Evolutionary conservation across 1,284 basidiomycete genomes (phyloP).

Genomic region (Anthracocystis walkeri): DNA sequence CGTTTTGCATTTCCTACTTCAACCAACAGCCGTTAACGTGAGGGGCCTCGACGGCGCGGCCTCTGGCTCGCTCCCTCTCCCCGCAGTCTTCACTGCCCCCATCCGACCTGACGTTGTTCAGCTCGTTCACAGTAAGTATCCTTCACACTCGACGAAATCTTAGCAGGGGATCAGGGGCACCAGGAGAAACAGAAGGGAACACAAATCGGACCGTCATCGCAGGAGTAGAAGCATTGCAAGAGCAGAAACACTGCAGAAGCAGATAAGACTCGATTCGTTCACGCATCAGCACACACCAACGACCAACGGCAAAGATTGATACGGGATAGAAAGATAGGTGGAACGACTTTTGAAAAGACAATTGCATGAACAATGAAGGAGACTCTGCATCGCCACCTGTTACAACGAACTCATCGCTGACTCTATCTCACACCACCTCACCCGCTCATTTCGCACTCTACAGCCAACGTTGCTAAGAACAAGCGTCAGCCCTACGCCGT

Average conservation of each 20-base stretch:
- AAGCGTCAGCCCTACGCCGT: constrained; percentile 97
- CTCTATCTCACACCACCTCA: not conserved
- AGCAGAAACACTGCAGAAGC: too few species aligned
- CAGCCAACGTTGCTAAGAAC: constrained; percentile 99
- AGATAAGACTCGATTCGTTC: too few species aligned
- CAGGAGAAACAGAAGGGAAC: not conserved
- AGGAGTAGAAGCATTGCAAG: not conserved
- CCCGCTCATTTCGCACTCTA: not conserved
- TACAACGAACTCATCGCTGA: constrained; percentile 12
- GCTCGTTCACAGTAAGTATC: constrained; percentile 92
- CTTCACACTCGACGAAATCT: not conserved
- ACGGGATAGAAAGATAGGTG: not conserved
- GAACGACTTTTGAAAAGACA: not conserved
- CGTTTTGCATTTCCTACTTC: constrained; percentile 17
- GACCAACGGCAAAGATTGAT: not conserved
- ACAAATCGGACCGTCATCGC: not conserved
- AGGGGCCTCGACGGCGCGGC: constrained; percentile 74
- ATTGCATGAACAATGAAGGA: not conserved
- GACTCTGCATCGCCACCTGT: not conserved
- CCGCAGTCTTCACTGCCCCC: constrained; percentile 96
- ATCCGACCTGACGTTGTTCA: constrained; percentile 98
- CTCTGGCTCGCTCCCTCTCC: constrained; percentile 89
- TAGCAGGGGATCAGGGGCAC: not conserved
- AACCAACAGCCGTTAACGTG: constrained; percentile 65
- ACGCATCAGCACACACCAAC: too few species aligned